These are phyloP conservation scores for Marasmius fiardii DNA, from an alignment of 1,284 basidiomycete species.

Conservation along the genomic window DNA sequence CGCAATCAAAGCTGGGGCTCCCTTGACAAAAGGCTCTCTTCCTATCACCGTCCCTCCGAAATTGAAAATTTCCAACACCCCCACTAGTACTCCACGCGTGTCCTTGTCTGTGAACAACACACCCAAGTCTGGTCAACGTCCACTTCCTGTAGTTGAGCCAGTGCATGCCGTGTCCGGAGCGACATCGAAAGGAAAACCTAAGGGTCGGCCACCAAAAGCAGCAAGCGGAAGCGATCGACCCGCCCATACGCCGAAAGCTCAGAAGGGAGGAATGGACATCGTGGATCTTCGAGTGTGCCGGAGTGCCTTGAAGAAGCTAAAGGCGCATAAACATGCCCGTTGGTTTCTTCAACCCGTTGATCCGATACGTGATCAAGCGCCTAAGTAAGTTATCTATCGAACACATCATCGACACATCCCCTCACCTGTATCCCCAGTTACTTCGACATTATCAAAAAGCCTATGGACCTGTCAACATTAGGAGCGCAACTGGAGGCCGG, in stretches of 20 bases:
- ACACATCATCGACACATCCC: constrained; percentile 11
- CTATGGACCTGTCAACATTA: constrained; percentile 95
- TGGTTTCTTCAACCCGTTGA: constrained; percentile 90
- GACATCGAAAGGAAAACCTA: constrained; percentile 30
- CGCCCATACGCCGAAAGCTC: constrained; percentile 63
- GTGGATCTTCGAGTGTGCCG: constrained; percentile 81
- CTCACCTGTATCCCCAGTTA: constrained; percentile 52
- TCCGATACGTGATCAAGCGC: constrained; percentile 81
- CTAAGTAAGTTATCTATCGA: constrained; percentile 54
- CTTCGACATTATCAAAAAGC: constrained; percentile 85
- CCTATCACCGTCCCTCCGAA: constrained; percentile 47
- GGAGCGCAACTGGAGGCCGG: constrained; percentile 85
- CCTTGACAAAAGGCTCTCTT: constrained; percentile 41
- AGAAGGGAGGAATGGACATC: constrained; percentile 77
- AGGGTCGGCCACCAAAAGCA: constrained; percentile 20
- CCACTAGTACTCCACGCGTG: constrained; percentile 25
- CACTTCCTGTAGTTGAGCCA: constrained; percentile 23
- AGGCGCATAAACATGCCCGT: constrained; percentile 63
- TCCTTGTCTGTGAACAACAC: constrained; percentile 18
- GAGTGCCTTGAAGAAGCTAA: constrained; percentile 81
- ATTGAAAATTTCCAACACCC: constrained; percentile 43
- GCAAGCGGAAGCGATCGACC: constrained; percentile 26
- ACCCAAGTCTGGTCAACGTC: constrained; percentile 17
- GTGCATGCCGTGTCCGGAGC: constrained; percentile 20
- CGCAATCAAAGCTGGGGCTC: constrained; percentile 37